Base-by-base conservation (phyloP, 768 basidiomycete genomes). In the Tylopilus sp. region DNA sequence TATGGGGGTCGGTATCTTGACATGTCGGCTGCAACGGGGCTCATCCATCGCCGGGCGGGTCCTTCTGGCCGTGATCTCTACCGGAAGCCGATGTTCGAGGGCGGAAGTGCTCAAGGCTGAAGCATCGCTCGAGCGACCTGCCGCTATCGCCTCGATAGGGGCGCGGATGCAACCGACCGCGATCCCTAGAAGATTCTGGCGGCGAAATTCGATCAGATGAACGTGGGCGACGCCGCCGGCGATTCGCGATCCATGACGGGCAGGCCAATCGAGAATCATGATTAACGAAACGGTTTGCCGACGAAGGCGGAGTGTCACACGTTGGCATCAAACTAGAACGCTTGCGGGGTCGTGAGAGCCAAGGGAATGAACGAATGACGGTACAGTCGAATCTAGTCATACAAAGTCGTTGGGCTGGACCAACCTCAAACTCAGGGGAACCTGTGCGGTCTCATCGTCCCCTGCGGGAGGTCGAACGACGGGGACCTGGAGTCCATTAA, bases 381-480 rank as follows among this genome's bases (percentile, higher is more conserved):
- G 33, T 21, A 41, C 25, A 47, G 19, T 26, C n/a, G 12, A 22
- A 49, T 54, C 44, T 51, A 46, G 48, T 48, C 29, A 63, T 38
- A 50, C 17, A 41, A 74, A 73, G 47, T 73, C 72, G 9, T 36
- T 52, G n/a, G 58, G 63, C 22, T 52, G 47, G 22, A 67, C 68
- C 9, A 54, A 38, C 52, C 71, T 61, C 26, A 72, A 47, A 31
- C 63, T 59, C 4, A 73, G 48, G 9, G 73, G 74, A 11, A 72
- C 63, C 48, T 69, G 70, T 33, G 71, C 42, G 2, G 70, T 71
- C 50, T 45, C 54, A n/a, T 54, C 49, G 24, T 74, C 73, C 24
- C 73, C 72, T 21, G 62, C 56, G 1, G 73, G 73, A 25, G 69
- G 61, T 40, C 61, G 65, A 28, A 75, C 66, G 1, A 74, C 72